Conservation (phyloP, 2,329 filamentous ascomycete genomes). For the Tolypocladium sp. region DNA sequence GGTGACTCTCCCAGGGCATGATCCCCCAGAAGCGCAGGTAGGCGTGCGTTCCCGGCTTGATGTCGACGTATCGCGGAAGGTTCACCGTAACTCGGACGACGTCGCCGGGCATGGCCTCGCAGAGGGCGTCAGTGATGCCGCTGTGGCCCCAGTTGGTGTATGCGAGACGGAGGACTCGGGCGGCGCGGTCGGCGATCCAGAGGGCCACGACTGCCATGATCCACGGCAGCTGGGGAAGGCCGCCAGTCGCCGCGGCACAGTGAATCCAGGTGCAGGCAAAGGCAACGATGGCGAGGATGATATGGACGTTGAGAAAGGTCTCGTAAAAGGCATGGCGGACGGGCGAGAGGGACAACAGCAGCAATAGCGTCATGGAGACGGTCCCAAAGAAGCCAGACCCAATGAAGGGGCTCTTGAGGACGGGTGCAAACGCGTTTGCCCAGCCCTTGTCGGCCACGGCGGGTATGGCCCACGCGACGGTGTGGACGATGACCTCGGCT, state of each 20-base stretch:
- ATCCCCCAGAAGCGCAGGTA: conserved; percentile 63
- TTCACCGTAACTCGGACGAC: conserved; percentile 61
- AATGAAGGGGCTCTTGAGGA: conserved; percentile 55
- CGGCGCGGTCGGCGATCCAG: conserved; percentile 64
- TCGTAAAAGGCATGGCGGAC: conserved; percentile 94
- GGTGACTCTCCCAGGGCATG: conserved; percentile 63
- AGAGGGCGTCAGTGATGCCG: conserved; percentile 53
- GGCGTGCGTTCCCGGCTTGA: conserved; percentile 63
- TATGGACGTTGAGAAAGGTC: conserved; percentile 84
- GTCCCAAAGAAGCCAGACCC: conserved; percentile 53
- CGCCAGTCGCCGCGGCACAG: conserved; percentile 56
- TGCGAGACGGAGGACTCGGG: conserved; percentile 52
- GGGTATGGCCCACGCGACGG: conserved; percentile 64
- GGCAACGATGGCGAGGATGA: conserved; percentile 58
- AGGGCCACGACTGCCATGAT: conserved; percentile 65
- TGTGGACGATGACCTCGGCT: conserved; percentile 59
- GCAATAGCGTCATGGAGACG: conserved; percentile 53
- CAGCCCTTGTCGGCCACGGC: conserved; percentile 57
- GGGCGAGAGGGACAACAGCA: conserved; percentile 65
- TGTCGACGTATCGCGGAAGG: conserved; percentile 55
- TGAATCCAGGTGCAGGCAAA: conserved; percentile 74
- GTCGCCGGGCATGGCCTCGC: conserved; percentile 62
- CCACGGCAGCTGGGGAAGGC: conserved; percentile 64
- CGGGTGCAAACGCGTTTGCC: conserved; percentile 42
- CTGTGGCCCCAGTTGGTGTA: conserved; percentile 56